A percentile compares a stretch with the other conserved stretches of the same genome.
These are phyloP conservation scores for Globisporangium megalacanthum DNA, from an alignment of 352 stramenopile species.

Conservation along the genomic window DNA sequence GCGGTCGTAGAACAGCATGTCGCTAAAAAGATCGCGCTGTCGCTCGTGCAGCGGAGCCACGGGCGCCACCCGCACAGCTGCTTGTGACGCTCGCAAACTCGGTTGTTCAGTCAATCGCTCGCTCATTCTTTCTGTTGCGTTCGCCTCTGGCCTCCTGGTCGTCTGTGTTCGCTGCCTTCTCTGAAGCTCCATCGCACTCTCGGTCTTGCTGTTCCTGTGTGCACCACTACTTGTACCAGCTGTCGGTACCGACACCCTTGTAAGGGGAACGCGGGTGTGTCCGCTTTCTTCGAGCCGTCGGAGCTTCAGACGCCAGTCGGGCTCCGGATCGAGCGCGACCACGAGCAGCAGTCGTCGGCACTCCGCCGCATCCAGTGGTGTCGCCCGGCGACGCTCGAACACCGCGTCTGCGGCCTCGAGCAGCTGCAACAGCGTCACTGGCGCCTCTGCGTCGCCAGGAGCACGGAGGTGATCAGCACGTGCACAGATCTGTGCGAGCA, in stretches of 20 bases:
- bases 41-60: not conserved
- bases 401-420: slow-evolving; percentile 50
- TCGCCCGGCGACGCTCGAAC: slow-evolving; percentile 43
- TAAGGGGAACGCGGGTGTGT: not conserved
- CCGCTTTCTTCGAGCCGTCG: slow-evolving; percentile 17
- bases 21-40: slow-evolving; percentile 32
- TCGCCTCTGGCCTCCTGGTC: not conserved
- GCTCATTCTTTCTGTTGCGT: not conserved
- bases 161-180: not conserved
- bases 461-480: not conserved
- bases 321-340: slow-evolving; percentile 47
- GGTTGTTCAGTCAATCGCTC: not conserved
- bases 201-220: not conserved
- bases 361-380: slow-evolving; percentile 33
- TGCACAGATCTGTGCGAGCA: not conserved
- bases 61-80: not conserved
- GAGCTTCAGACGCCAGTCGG: slow-evolving; percentile 57
- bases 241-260: not conserved
- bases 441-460: not conserved
- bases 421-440: slow-evolving; percentile 19
- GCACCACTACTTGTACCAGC: not conserved
- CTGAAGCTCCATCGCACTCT: not conserved
- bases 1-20: slow-evolving; percentile 24
- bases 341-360: slow-evolving; percentile 54
- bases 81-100: too few relatives aligned